Evolutionary conservation across 1,284 basidiomycete genomes (phyloP), one percentile per base, ranked within the genome.

Genomic region (Irpex lacteus): DNA sequence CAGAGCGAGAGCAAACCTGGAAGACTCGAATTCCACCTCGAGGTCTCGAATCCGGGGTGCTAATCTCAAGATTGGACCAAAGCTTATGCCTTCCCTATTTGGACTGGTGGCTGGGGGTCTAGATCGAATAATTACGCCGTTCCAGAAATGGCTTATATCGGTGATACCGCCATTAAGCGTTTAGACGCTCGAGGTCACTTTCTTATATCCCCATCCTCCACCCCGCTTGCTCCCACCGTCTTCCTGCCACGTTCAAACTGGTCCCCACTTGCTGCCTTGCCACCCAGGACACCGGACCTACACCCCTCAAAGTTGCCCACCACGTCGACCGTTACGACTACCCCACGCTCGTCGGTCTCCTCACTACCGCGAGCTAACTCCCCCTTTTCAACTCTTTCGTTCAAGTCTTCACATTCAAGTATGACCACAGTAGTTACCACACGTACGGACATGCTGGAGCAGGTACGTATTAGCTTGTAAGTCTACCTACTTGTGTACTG

Each of bases 361-460:
- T 49, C 44, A 32, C 59, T 40, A 40, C 59, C 47, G 54, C 54
- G 54, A 37, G 54, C 54, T 32, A 26, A 18, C 54, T 56, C 54
- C 13, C 36, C 54, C 32, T 63, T 44, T 49, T 58, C 62, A n/a
- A 38, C 53, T n/a, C 62, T 66, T 32, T 65, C 61, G 6, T 59
- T 61, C 38, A 57, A 56, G 56, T 65, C 64, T 11, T 62, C 64
- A 9, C 26, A 38, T n/a, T 63, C 65, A 60, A 55, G 60, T 38
- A 66, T 57, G 36, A 61, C 62, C 21, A 64, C 65, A 7, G 61
- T 66, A 55, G 60, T 63, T 5, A 62, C 65, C 11, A 50, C 62
- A 9, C 59, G 59, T 44, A 62, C 62, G 32, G 70, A 70, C 34
- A 70, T 70, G 56, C 66, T 71, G 21, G 70, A 71, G 58, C 67